Conservation (phyloP, 176 grass and related monocot species). For the Aegilops sharonensis region DNA sequence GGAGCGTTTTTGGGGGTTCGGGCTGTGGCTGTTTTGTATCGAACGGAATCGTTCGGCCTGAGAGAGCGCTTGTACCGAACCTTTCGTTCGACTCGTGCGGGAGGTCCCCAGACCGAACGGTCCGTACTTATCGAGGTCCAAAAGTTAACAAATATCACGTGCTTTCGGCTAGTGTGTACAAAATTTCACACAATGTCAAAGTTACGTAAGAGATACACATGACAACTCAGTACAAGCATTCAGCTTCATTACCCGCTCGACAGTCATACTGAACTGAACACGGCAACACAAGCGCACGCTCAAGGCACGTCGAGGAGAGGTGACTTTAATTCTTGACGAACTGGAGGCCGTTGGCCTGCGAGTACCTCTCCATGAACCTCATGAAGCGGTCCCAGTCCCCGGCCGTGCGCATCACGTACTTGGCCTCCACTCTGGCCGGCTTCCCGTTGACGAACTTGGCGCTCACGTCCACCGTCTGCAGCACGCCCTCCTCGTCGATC, state of each 20-base stretch:
- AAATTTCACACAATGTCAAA: background rate
- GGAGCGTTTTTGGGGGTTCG: too few relatives aligned
- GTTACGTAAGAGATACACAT: background rate
- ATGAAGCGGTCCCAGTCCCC: constrained; percentile 17
- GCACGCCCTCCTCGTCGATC: constrained; percentile 15
- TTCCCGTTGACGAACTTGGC: constrained; percentile 27
- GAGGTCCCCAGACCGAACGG: too few relatives aligned
- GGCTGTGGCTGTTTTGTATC: too few relatives aligned
- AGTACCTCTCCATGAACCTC: constrained; percentile 28
- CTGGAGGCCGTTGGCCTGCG: constrained; percentile 17
- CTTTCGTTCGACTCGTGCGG: too few relatives aligned
- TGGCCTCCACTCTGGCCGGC: constrained; percentile 20
- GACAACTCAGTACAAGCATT: background rate
- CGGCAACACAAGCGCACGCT: background rate
- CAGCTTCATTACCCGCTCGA: background rate
- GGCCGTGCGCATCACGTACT: constrained; percentile 16
- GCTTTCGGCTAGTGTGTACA: background rate
- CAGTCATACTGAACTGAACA: background rate
- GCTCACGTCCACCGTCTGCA: constrained; percentile 16
- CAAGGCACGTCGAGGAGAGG: background rate
- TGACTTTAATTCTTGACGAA: background rate
- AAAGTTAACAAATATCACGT: background rate
- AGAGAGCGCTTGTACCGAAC: too few relatives aligned
- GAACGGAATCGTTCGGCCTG: too few relatives aligned
- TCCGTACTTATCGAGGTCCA: too few relatives aligned